A percentile compares a stretch with the other conserved stretches of the same genome.
Evolutionary conservation across 352 stramenopile species (phyloP).

Genomic region (Phytopythium oedochilum): DNA sequence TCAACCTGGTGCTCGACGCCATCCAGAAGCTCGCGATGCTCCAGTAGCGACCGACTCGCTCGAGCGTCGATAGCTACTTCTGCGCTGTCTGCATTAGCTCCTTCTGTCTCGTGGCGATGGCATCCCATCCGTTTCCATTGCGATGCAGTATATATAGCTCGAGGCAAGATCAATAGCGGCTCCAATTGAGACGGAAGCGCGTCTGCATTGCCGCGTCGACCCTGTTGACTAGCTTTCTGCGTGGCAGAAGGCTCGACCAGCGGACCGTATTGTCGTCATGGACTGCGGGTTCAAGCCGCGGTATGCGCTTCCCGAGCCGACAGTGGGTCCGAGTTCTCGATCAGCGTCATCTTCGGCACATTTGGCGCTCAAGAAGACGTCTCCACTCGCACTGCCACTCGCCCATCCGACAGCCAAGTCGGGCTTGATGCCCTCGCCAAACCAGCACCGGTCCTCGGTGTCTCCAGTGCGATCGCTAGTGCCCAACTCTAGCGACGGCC

Average conservation of each 20-base stretch:
- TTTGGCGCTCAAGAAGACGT: neutral
- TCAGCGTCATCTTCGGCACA: neutral
- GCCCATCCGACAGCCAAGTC: neutral
- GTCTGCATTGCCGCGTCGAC: too few relatives aligned
- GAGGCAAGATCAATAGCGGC: too few relatives aligned
- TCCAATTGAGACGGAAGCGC: too few relatives aligned
- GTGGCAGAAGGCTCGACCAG: too few relatives aligned
- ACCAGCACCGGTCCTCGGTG: neutral
- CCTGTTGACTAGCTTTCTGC: too few relatives aligned
- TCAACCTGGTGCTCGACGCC: constrained; percentile 67
- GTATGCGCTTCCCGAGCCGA: neutral
- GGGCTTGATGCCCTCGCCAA: neutral
- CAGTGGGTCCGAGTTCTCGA: neutral
- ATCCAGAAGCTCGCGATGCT: constrained; percentile 73
- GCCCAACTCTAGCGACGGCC: neutral
- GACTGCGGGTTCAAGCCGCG: neutral
- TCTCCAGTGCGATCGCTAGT: neutral
- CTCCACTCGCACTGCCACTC: neutral
- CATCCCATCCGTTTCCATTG: too few relatives aligned
- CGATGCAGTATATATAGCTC: too few relatives aligned
- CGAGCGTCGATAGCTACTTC: too few relatives aligned
- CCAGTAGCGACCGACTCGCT: constrained; percentile 17
- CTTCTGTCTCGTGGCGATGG: too few relatives aligned
- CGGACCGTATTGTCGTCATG: too few relatives aligned
- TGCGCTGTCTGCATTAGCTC: too few relatives aligned